These are phyloP conservation scores for Russula earlei DNA, from an alignment of 768 basidiomycete species.

Conservation along the genomic window DNA sequence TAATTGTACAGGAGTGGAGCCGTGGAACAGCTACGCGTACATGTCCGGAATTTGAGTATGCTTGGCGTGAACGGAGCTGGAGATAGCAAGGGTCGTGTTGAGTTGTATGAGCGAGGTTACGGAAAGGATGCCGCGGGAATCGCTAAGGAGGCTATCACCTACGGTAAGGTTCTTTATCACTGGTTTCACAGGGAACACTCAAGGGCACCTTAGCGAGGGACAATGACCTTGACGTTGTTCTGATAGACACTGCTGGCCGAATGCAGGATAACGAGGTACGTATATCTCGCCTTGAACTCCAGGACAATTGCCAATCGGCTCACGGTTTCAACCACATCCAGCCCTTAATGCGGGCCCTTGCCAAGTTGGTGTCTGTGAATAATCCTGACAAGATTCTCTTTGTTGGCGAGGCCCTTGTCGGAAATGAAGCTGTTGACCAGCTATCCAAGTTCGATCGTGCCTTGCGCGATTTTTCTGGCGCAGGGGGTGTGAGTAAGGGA, in stretches of 20 bases:
- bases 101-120: constrained; percentile 93
- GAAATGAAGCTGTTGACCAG: constrained; percentile 98
- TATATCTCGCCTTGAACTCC: too few species aligned
- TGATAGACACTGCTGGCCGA: constrained; percentile 95
- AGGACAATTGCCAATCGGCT: too few species aligned
- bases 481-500: constrained; percentile 46
- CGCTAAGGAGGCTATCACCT: constrained; percentile 86
- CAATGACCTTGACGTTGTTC: constrained; percentile 88
- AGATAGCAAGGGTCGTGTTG: constrained; percentile 67
- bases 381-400: constrained; percentile 96
- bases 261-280: constrained; percentile 99
- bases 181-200: not conserved
- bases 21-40: constrained; percentile 94
- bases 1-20: constrained; percentile 66
- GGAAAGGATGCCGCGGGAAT: constrained; percentile 99
- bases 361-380: constrained; percentile 93
- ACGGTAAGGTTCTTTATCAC: constrained; percentile 45
- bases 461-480: constrained; percentile 82
- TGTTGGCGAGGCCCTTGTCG: constrained; percentile 95
- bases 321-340: constrained; percentile 24
- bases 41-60: constrained; percentile 89
- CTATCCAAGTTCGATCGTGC: constrained; percentile 94
- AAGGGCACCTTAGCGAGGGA: constrained; percentile 53
- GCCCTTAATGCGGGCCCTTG: constrained; percentile 97
- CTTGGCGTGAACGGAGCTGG: constrained; percentile 59